Conservation (phyloP, 371 early-diverging fungal species). For the Mucor saturninus region DNA sequence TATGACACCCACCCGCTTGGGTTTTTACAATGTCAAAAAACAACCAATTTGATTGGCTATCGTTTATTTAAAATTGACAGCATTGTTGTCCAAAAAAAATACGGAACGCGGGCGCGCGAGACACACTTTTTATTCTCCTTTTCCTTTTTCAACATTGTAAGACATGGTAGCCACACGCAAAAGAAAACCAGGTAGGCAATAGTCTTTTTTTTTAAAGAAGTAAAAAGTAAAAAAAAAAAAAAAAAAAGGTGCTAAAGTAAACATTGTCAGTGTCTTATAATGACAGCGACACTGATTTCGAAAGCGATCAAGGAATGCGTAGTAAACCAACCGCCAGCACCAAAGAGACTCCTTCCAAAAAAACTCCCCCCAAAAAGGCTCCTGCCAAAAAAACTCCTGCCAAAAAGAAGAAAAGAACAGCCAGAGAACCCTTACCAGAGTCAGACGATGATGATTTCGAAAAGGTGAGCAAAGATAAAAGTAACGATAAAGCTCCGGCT, state of each 20-base stretch:
- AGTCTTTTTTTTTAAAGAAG: too few relatives aligned
- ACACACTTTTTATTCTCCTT: background rate
- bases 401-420: background rate
- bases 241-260: background rate
- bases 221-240: too few relatives aligned
- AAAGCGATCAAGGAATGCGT: conserved; percentile 19
- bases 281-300: conserved; percentile 20
- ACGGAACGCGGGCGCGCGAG: too few relatives aligned
- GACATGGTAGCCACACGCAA: background rate
- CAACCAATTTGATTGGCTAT: too few relatives aligned
- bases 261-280: conserved; percentile 1
- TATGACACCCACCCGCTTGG: too few relatives aligned
- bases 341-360: background rate
- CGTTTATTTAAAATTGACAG: too few relatives aligned
- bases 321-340: conserved; percentile 2
- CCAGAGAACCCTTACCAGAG: background rate
- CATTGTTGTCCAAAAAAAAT: too few relatives aligned
- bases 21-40: too few relatives aligned
- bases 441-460: conserved; percentile 3
- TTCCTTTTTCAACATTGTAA: background rate
- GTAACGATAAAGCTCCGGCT: background rate
- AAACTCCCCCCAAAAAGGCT: background rate
- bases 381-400: too few relatives aligned
- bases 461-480: background rate
- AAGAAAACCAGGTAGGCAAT: conserved; percentile 1